A percentile compares a stretch with the other conserved stretches of the same genome.
Evolutionary conservation across 768 basidiomycete species (phyloP).

Genomic region (Lactarius trivialis): DNA sequence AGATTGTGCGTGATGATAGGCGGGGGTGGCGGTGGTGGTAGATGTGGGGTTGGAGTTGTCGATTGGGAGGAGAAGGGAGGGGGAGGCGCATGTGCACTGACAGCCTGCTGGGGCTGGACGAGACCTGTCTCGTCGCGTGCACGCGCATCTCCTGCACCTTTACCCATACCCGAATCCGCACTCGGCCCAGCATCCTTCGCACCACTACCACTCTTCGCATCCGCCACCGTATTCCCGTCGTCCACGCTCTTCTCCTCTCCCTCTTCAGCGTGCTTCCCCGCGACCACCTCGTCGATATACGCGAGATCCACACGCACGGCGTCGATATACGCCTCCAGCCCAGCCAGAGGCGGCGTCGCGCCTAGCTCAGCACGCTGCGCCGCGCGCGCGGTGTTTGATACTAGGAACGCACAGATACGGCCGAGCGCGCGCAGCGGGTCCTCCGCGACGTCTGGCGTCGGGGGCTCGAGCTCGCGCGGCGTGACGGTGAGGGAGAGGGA

Average conservation of each 20-base stretch:
- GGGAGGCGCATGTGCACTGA: neutral
- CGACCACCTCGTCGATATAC: constrained; percentile 2
- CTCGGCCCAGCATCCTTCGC: no score
- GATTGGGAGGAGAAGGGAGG: neutral
- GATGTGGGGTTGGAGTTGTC: neutral
- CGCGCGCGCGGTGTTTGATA: constrained; percentile 3
- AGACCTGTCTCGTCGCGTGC: constrained; percentile 10
- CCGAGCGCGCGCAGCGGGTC: constrained; percentile 8
- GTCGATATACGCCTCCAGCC: constrained; percentile 7
- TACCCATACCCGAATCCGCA: neutral
- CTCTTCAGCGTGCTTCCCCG: neutral
- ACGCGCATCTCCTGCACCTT: neutral
- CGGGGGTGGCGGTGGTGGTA: neutral
- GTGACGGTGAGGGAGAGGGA: constrained; percentile 14
- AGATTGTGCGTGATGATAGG: neutral
- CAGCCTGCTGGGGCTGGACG: neutral
- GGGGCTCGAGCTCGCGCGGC: constrained; percentile 13
- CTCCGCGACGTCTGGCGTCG: constrained; percentile 13
- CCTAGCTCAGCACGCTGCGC: neutral
- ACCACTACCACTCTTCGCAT: neutral
- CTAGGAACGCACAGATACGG: constrained; percentile 13
- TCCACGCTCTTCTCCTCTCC: neutral
- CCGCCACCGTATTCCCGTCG: neutral
- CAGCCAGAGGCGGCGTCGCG: constrained; percentile 10
- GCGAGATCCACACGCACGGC: constrained; percentile 4